These are phyloP conservation scores for Aphanoascus verrucosus DNA, from an alignment of 2,329 filamentous ascomycete species.

Conservation along the genomic window DNA sequence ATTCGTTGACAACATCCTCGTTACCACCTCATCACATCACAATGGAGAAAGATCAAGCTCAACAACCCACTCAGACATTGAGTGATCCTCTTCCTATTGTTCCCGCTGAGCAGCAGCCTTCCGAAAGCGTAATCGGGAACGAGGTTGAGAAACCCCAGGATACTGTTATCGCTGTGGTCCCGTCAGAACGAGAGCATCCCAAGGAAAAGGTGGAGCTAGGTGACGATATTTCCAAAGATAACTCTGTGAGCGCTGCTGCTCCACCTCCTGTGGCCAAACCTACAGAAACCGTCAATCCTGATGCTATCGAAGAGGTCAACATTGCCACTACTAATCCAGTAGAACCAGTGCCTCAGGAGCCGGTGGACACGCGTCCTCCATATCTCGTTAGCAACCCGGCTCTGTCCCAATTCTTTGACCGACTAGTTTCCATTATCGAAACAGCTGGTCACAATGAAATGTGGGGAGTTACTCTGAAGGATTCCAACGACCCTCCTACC, in stretches of 20 bases:
- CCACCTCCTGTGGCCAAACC: slow-evolving; percentile 13
- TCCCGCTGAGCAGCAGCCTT: slow-evolving; percentile 15
- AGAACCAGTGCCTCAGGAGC: slow-evolving; percentile 4
- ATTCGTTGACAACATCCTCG: background rate
- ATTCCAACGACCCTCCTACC: slow-evolving; percentile 54
- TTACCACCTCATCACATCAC: background rate
- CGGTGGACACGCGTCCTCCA: slow-evolving; percentile 24
- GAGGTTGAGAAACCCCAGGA: slow-evolving; percentile 16
- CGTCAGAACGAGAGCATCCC: slow-evolving; percentile 6
- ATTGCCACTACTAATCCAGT: slow-evolving; percentile 7
- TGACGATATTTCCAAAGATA: slow-evolving; percentile 12
- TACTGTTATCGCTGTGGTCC: slow-evolving; percentile 14
- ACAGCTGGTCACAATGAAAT: slow-evolving; percentile 60
- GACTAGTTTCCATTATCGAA: slow-evolving; percentile 48
- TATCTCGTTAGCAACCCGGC: slow-evolving; percentile 32
- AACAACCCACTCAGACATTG: background rate
- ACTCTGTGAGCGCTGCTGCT: slow-evolving; percentile 12
- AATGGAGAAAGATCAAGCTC: slow-evolving; percentile 4
- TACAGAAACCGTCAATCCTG: background rate
- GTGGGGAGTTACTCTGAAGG: slow-evolving; percentile 65
- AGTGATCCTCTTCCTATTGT: background rate
- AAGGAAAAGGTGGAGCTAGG: slow-evolving; percentile 8
- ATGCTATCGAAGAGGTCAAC: slow-evolving; percentile 10
- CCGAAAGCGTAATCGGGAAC: slow-evolving; percentile 10
- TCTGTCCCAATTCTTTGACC: slow-evolving; percentile 48